Evolutionary conservation across 2,329 filamentous ascomycete species (phyloP).

Genomic region (Fusarium zealandicum): DNA sequence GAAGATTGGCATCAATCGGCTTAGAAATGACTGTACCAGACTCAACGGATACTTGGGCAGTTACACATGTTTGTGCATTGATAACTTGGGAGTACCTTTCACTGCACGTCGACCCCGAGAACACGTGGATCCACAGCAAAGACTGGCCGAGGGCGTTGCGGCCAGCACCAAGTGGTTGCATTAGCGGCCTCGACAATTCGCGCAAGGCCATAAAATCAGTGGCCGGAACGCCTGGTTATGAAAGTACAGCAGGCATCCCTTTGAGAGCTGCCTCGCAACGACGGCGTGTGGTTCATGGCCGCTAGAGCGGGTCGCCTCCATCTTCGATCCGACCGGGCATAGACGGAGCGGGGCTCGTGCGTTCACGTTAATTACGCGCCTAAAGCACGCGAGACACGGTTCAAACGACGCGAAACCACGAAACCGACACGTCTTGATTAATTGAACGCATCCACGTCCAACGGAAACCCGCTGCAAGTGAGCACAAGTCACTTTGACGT

Average conservation of each 20-base stretch:
- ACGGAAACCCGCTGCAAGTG: conserved; percentile 27
- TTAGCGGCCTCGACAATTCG: conserved; percentile 24
- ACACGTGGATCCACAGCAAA: conserved; percentile 22
- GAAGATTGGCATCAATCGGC: too few species aligned
- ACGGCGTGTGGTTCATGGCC: conserved; percentile 2
- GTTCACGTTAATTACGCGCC: conserved; percentile 37
- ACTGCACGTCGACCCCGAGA: not conserved
- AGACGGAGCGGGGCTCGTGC: conserved; percentile 27
- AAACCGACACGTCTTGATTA: conserved; percentile 54
- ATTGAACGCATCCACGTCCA: conserved; percentile 41
- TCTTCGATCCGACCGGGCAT: conserved; percentile 17
- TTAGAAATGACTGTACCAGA: too few species aligned
- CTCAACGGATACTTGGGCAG: too few species aligned
- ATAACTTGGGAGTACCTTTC: too few species aligned
- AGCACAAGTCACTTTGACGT: conserved; percentile 36
- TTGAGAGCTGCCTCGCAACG: conserved; percentile 13
- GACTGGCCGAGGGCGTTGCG: conserved; percentile 12
- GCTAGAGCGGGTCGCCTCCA: conserved; percentile 9
- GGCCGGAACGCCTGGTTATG: conserved; percentile 8
- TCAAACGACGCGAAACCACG: conserved; percentile 49
- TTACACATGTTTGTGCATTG: too few species aligned
- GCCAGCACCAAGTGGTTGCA: conserved; percentile 35
- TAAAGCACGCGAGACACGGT: conserved; percentile 40
- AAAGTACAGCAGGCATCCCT: not conserved
- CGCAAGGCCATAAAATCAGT: conserved; percentile 18